Conservation (phyloP, 306 rosid genomes). For the Vigna hirtella region DNA sequence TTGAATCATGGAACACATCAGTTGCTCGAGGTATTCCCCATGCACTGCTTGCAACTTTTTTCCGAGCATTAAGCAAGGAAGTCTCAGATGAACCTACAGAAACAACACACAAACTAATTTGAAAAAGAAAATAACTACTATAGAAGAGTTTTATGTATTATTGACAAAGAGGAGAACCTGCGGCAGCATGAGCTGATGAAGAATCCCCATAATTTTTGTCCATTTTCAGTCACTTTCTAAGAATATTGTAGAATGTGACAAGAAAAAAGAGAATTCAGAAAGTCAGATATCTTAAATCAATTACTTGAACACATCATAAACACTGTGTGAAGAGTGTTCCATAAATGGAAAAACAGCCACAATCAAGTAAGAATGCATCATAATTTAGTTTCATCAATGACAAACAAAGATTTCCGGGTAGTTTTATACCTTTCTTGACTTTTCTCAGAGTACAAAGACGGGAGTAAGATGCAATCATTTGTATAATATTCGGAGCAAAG, state of each 20-base stretch:
- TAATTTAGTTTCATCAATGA: conserved; percentile 21
- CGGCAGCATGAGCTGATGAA: conserved; percentile 48
- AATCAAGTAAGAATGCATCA: conserved; percentile 29
- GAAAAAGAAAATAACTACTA: background rate
- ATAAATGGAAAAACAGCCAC: conserved; percentile 21
- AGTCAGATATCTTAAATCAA: conserved; percentile 26
- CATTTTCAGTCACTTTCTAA: conserved; percentile 61
- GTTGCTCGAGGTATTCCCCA: conserved; percentile 64
- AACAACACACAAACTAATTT: conserved; percentile 34
- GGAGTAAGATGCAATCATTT: conserved; percentile 3
- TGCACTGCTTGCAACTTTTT: conserved; percentile 55
- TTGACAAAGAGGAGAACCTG: conserved; percentile 54
- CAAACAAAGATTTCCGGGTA: background rate
- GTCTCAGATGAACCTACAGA: conserved; percentile 62
- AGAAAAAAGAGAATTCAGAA: background rate
- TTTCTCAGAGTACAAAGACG: background rate
- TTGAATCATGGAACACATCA: conserved; percentile 63
- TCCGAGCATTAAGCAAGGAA: conserved; percentile 47
- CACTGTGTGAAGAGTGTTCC: background rate
- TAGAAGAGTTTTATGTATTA: conserved; percentile 1
- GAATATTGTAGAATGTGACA: conserved; percentile 8
- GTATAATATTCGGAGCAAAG: background rate
- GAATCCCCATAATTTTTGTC: conserved; percentile 59
- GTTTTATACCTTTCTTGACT: conserved; percentile 25
- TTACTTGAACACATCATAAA: conserved; percentile 11